These are phyloP conservation scores for Chytriomyces hyalinus DNA, from an alignment of 192 early-diverging fungal species.

Conservation along the genomic window DNA sequence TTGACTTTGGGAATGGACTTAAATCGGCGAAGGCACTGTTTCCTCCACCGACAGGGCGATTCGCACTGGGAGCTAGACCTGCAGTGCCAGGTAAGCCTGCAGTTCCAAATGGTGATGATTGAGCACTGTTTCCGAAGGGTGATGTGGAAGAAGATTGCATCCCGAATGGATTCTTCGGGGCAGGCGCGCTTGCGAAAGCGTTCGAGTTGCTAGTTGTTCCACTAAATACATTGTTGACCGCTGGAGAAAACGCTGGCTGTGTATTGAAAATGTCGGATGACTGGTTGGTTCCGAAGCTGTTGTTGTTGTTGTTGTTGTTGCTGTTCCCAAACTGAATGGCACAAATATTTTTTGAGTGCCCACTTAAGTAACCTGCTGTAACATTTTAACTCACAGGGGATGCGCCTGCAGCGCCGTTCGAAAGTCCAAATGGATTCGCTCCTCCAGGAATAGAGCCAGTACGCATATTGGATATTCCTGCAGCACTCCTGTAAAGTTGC, in stretches of 20 bases:
- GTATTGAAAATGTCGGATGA: background rate
- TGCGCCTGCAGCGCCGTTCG: background rate
- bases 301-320: slow-evolving; percentile 12
- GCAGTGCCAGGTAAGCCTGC: background rate
- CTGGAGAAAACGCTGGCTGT: background rate
- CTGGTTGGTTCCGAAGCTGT: slow-evolving; percentile 4
- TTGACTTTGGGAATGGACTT: slow-evolving; percentile 2
- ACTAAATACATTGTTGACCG: background rate
- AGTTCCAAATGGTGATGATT: slow-evolving; percentile 5
- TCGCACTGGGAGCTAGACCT: background rate
- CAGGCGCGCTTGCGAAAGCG: slow-evolving; percentile 23
- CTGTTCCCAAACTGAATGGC: slow-evolving; percentile 3
- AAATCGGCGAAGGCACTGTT: background rate
- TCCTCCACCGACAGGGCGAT: background rate
- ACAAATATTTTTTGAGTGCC: background rate
- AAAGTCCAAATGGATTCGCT: slow-evolving; percentile 13
- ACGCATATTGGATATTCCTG: slow-evolving; percentile 19
- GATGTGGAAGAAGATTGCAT: background rate
- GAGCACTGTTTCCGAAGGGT: slow-evolving; percentile 4
- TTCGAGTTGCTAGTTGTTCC: slow-evolving; percentile 3
- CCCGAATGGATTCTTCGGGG: slow-evolving; percentile 23
- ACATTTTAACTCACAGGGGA: background rate
- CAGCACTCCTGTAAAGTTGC: slow-evolving; percentile 8
- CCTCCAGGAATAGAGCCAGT: slow-evolving; percentile 1
- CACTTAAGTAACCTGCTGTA: background rate